Conservation (phyloP, 169 alveolate species). For the Eimeria sp. region DNA sequence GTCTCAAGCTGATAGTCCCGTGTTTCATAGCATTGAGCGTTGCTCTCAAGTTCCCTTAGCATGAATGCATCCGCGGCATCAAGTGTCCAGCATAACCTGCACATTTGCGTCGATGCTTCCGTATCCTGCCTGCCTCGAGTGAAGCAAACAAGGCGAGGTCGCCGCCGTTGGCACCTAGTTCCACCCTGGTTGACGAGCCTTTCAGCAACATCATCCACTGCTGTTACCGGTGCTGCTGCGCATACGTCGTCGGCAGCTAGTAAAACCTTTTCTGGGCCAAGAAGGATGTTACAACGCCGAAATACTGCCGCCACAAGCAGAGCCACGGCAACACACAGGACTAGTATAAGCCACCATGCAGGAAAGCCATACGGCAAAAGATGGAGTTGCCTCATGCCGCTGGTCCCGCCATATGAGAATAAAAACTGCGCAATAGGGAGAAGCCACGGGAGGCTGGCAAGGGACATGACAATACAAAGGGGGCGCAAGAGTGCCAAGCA, state of each 20-base stretch:
- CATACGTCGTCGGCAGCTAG: constrained; percentile 15
- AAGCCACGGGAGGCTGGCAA: constrained; percentile 35
- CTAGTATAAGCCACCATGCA: constrained; percentile 59
- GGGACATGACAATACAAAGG: not conserved
- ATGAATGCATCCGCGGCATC: constrained; percentile 32
- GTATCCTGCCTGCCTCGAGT: not conserved
- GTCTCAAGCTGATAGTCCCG: constrained; percentile 35
- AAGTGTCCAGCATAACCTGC: constrained; percentile 34
- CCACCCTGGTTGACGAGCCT: not conserved
- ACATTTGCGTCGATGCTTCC: not conserved
- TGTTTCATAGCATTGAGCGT: not conserved
- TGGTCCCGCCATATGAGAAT: constrained; percentile 19
- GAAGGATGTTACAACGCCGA: not conserved
- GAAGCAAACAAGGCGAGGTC: not conserved
- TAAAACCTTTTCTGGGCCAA: constrained; percentile 50
- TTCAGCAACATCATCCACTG: not conserved
- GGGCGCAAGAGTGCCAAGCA: constrained; percentile 12
- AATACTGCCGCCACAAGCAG: constrained; percentile 40
- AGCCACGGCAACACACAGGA: constrained; percentile 1
- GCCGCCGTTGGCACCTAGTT: not conserved
- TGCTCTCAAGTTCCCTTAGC: constrained; percentile 40
- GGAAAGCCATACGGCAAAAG: constrained; percentile 52
- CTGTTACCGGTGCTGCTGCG: constrained; percentile 6
- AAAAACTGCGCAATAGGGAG: not conserved
- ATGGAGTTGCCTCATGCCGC: constrained; percentile 33